A percentile compares a stretch with the other conserved stretches of the same genome.
Conservation (phyloP, 345 rosid genomes). For the Dipteronia dyeriana region DNA sequence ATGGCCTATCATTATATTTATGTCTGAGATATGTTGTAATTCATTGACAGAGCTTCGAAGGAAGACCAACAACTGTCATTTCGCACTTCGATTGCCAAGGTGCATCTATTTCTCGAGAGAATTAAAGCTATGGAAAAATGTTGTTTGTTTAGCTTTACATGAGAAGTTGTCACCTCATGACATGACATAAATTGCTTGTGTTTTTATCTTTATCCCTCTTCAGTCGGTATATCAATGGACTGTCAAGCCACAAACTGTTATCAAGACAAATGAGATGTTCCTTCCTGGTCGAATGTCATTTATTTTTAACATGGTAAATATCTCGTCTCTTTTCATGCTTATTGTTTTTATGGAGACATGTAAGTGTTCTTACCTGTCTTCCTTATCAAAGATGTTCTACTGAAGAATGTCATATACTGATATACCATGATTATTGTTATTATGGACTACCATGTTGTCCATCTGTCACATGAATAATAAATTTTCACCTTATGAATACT, state of each 20-base stretch:
- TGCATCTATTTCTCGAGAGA: constrained; percentile 21
- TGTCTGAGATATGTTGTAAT: background rate
- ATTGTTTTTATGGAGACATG: background rate
- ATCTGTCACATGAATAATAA: background rate
- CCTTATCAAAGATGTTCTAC: background rate
- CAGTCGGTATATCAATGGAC: constrained; percentile 94
- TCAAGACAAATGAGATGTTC: constrained; percentile 95
- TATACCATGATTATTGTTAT: background rate
- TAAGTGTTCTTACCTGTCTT: background rate
- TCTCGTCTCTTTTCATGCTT: background rate
- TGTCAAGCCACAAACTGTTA: constrained; percentile 80
- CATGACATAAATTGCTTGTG: constrained; percentile 9
- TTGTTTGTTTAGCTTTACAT: background rate
- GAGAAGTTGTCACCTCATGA: background rate
- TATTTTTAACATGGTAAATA: constrained; percentile 75
- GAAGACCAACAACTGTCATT: constrained; percentile 82
- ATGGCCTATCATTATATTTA: background rate
- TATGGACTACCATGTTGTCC: background rate
- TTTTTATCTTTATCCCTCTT: constrained; percentile 18
- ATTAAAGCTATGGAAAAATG: background rate
- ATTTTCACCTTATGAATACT: background rate
- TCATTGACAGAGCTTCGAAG: constrained; percentile 49
- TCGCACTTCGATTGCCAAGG: constrained; percentile 91
- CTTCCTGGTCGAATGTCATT: constrained; percentile 94
- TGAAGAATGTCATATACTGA: background rate